Evolutionary conservation across 371 early-diverging fungal genomes (phyloP), one percentile per base, ranked within the genome.

Genomic region (Lichtheimia hyalospora): DNA sequence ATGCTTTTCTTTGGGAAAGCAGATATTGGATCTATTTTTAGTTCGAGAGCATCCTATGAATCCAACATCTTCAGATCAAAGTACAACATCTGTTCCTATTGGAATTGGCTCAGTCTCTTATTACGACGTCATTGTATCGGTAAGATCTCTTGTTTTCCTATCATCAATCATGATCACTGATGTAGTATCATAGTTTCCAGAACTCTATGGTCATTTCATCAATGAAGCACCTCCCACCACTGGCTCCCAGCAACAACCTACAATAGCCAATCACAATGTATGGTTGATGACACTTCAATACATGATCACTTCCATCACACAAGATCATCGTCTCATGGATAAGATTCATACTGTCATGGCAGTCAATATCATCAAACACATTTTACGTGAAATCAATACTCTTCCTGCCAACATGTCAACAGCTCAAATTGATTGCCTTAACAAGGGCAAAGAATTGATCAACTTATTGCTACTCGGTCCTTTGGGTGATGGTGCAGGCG

Each of bases 281-380:
- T 79, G 79, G 79, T 52, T 70, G 4, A 74, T 74, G 67, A 79
- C 79, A 12, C 21, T 79, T 1, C 54, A 69, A 46, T 76, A 76
- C 40, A 63, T 79, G 69, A 70, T 62, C 0, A 55, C 50, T 0
- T 74, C 76, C n/a, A 67, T 76, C 14, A 48, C 61, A 1, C 79
- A 79, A 57, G 79, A 79, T 28, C 67, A 56, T 48, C 69, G 70
- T n/a, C 25, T 75, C 6, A 44, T 77, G 15, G 81, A 80, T 21
- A 61, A 66, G 18, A 72, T 77, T 57, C 75, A 75, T 3, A 75
- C 81, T 3, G 15, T 63, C 0, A 72, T 75, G 63, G 81, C 77
- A 5, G 73, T 81, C 54, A 75, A 81, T 43, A 74, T 81, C 12
- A 77, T 81, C 16, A 81, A 81, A 23, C 81, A 81, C 46, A 59